Conservation (phyloP, 1,284 basidiomycete species). For the Naganishia liquefaciens region DNA sequence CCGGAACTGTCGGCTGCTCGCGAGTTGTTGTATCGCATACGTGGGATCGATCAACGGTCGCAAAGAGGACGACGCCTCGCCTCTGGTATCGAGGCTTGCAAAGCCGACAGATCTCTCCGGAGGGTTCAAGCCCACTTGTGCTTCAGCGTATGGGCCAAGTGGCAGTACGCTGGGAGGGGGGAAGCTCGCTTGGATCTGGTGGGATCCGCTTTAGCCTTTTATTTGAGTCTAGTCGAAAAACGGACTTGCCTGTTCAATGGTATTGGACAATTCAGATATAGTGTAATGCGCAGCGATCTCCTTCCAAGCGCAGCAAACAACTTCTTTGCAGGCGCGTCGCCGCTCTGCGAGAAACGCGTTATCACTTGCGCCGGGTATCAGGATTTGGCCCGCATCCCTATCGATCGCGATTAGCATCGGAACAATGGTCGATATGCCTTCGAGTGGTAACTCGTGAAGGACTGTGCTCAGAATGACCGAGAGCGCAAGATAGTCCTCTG, state of each 20-base stretch:
- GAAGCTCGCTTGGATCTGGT: conserved; percentile 39
- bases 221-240: no score
- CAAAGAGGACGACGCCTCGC: conserved; percentile 35
- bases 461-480: conserved; percentile 68
- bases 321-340: conserved; percentile 64
- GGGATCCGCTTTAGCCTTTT: background rate
- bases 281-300: conserved; percentile 73
- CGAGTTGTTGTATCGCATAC: conserved; percentile 61
- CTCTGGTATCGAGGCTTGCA: background rate
- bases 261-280: conserved; percentile 59
- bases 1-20: conserved; percentile 61
- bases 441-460: conserved; percentile 69
- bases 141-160: conserved; percentile 31
- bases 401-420: conserved; percentile 84
- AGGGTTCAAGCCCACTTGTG: conserved; percentile 25
- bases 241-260: conserved; percentile 62
- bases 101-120: conserved; percentile 45
- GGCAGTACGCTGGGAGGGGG: conserved; percentile 50
- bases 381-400: conserved; percentile 56
- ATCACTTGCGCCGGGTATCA: conserved; percentile 53
- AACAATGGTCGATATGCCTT: conserved; percentile 71
- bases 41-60: conserved; percentile 59
- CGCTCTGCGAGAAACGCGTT: conserved; percentile 52
- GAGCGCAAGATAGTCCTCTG: conserved; percentile 76
- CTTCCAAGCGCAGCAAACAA: conserved; percentile 67